Evolutionary conservation across 139 green algal genomes (phyloP).

Genomic region (Haematococcus lacustris): DNA sequence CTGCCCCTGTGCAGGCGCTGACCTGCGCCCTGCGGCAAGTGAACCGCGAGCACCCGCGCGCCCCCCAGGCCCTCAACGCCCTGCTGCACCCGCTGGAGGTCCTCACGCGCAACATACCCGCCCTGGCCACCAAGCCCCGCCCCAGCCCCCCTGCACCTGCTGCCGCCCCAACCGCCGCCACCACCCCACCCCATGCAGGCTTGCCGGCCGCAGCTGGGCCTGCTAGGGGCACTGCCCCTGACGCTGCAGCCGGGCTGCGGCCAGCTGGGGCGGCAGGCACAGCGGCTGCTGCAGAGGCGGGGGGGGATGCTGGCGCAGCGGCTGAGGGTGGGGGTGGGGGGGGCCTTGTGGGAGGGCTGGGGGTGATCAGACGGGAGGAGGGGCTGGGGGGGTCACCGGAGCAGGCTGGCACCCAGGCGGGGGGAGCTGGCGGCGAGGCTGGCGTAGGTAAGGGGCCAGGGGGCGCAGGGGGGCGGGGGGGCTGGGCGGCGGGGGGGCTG

Average conservation of each 20-base stretch:
- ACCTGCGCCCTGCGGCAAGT: slow-evolving; percentile 39
- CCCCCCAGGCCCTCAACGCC: slow-evolving; percentile 41
- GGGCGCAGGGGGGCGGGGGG: no score
- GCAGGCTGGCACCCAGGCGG: no score
- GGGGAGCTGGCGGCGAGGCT: no score
- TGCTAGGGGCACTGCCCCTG: background rate
- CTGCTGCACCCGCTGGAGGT: slow-evolving; percentile 81
- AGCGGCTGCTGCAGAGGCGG: no score
- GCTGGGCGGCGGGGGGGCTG: no score
- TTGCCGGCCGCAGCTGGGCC: background rate
- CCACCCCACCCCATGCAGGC: background rate
- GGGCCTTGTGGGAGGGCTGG: background rate
- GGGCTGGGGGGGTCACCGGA: no score
- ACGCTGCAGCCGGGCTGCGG: background rate
- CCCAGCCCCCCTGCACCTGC: no score
- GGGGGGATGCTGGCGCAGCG: background rate
- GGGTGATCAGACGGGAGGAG: background rate
- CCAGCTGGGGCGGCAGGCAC: background rate
- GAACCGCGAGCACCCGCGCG: slow-evolving; percentile 57
- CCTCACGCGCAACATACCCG: slow-evolving; percentile 55
- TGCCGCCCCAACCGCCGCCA: no score
- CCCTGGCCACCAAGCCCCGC: slow-evolving; percentile 18
- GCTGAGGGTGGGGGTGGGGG: background rate
- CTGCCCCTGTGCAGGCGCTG: slow-evolving; percentile 39
- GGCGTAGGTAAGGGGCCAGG: no score